Percentiles rank a stretch among this genome's conserved stretches.
These are phyloP conservation scores for Monilinia aucupariae DNA, from an alignment of 2,329 filamentous ascomycete genomes.

Conservation along the genomic window DNA sequence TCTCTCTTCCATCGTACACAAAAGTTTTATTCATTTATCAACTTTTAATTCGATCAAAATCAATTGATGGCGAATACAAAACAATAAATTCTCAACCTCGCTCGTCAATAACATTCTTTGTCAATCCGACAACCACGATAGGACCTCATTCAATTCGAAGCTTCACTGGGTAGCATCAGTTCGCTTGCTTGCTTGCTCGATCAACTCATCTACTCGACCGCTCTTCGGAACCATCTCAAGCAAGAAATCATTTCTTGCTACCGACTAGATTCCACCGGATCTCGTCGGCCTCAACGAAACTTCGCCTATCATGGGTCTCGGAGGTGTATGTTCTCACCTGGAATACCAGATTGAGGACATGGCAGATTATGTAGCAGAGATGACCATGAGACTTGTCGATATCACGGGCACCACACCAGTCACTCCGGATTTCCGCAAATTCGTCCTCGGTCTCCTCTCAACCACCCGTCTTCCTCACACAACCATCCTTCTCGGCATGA, in stretches of 20 bases:
- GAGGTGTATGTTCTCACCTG: constrained; percentile 66
- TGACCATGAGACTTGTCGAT: constrained; percentile 62
- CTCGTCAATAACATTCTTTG: constrained; percentile 22
- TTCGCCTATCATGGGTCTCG: constrained; percentile 37
- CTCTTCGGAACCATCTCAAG: constrained; percentile 7
- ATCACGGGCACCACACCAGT: constrained; percentile 47
- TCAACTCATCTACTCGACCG: background rate
- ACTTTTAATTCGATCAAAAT: constrained; percentile 6
- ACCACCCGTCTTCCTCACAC: constrained; percentile 67
- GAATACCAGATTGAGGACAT: constrained; percentile 76
- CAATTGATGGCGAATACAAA: constrained; percentile 31
- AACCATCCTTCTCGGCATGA: constrained; percentile 65
- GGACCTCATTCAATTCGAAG: constrained; percentile 21
- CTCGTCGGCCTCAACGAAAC: constrained; percentile 28
- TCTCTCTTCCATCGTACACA: constrained; percentile 8
- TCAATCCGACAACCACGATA: constrained; percentile 16
- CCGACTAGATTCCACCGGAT: constrained; percentile 32
- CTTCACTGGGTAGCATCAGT: constrained; percentile 7
- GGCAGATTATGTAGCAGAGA: constrained; percentile 71
- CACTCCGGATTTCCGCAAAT: constrained; percentile 64
- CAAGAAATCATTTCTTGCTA: constrained; percentile 31
- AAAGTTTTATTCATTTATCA: constrained; percentile 18
- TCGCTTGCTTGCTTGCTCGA: constrained; percentile 8
- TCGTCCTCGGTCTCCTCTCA: constrained; percentile 65
- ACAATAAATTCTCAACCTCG: constrained; percentile 29